Evolutionary conservation across 2,329 filamentous ascomycete species (phyloP), one percentile per base, ranked within the genome.

Genomic region (Epicoccum nigrum): DNA sequence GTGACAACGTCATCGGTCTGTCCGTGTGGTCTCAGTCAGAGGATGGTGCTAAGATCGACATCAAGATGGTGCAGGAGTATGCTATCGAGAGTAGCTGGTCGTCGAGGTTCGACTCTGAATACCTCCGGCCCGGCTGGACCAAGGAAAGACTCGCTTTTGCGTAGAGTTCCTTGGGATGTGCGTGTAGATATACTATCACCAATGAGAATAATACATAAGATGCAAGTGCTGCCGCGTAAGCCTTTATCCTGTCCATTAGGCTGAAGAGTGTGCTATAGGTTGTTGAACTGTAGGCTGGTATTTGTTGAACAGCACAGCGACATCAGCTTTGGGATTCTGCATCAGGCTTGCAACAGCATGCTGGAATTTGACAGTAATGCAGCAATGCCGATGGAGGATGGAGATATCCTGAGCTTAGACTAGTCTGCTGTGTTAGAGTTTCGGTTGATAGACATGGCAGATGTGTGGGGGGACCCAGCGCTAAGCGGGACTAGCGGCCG

Each of bases 21-120:
- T 83, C 79, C 13, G 71, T 87, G 0, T 87, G 85, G 85, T 81
- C 82, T 7, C 82, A 85, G 71, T 77, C 72, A 2, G 77, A 78
- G 5, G 76, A 78, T 9, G 82, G 81, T 0, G 82, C 77, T 0
- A 75, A 76, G 56, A 61, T 84, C 7, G 74, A 73, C 12, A 64
- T 85, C 4, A 76, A 78, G 31, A 80, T 81, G 78, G 74, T 75
- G 44, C 70, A 81, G n/a, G 76, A 83, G 48, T 84, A 83, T 59
- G 77, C 79, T 8, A 74, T 82, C 23, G 75, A 77, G 15, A 83
- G 78, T 31, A 80, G 80, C 27, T 82, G 83, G 58, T 75, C 80
- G 55, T 76, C 81, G 43, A 70, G 64, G 7, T 81, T 84, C 54
- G 76, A 82, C 17, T 73, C 69, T 0, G 70, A 69, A 23, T 77